A percentile compares a stretch with the other conserved stretches of the same genome.
phyloP scores from a whole-genome alignment of 2,329 filamentous ascomycete species.

The Thelonectria discophora region DNA sequence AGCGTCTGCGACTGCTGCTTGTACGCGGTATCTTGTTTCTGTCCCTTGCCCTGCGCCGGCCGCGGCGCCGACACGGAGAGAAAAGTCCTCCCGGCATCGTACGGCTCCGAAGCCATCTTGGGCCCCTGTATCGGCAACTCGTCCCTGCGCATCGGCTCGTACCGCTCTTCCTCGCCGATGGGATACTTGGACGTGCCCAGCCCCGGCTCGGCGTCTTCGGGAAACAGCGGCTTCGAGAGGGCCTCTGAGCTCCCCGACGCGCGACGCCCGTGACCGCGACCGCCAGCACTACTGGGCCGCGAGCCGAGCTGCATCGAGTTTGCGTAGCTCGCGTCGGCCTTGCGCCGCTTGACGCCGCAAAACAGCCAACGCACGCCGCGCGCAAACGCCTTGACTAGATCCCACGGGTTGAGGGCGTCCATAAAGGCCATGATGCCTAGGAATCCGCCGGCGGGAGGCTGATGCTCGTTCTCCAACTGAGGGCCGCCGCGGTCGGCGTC shows the following conservation, averaged over 20 bases:
- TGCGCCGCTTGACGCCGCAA: constrained; percentile 72
- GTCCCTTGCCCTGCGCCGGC: background rate
- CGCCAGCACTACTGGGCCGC: constrained; percentile 44
- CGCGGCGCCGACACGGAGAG: background rate
- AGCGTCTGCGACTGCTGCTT: background rate
- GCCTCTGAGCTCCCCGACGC: constrained; percentile 5
- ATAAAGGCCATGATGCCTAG: constrained; percentile 71
- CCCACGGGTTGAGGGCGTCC: constrained; percentile 83
- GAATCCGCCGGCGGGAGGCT: constrained; percentile 69
- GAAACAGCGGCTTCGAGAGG: constrained; percentile 13
- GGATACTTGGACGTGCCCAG: background rate
- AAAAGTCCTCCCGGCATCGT: constrained; percentile 5
- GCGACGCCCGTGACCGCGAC: constrained; percentile 28
- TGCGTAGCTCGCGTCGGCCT: constrained; percentile 60
- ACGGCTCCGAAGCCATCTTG: background rate
- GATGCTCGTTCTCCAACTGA: constrained; percentile 54
- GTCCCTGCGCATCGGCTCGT: constrained; percentile 18
- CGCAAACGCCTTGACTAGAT: constrained; percentile 81
- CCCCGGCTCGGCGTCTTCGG: background rate
- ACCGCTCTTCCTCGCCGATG: constrained; percentile 1
- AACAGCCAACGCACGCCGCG: constrained; percentile 84
- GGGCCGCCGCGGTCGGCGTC: constrained; percentile 52
- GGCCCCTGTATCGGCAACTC: background rate
- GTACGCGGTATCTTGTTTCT: background rate
- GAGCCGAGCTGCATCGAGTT: constrained; percentile 32